Conservation (phyloP, 2,329 filamentous ascomycete species). For the Curvularia sp. region DNA sequence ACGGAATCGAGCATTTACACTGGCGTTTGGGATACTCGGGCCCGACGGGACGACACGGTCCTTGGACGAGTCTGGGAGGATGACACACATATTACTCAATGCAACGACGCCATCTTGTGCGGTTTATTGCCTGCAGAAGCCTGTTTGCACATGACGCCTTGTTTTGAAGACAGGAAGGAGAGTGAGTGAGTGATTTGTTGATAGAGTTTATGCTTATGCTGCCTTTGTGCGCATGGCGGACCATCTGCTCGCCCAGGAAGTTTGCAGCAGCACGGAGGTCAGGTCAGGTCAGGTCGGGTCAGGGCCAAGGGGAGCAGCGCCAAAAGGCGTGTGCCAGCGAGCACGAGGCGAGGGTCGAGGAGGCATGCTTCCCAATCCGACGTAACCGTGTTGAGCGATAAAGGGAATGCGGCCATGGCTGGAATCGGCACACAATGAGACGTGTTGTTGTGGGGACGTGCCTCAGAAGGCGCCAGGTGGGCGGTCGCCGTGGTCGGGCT, state of each 20-base stretch:
- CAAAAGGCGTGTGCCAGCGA: background rate
- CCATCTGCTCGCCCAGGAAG: background rate
- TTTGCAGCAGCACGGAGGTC: background rate
- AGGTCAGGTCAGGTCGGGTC: too few relatives aligned
- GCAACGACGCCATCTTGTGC: slow-evolving; percentile 6
- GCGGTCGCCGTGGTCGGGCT: too few relatives aligned
- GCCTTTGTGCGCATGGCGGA: background rate
- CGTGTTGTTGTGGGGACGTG: background rate
- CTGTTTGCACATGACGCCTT: background rate
- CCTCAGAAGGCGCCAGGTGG: too few relatives aligned
- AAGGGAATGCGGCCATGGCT: background rate
- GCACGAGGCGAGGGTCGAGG: background rate
- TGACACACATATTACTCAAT: slow-evolving; percentile 19
- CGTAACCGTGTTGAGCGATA: background rate
- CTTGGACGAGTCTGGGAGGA: slow-evolving; percentile 26
- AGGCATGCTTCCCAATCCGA: background rate
- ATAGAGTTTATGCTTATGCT: background rate
- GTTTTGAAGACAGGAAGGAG: background rate
- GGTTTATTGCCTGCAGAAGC: background rate
- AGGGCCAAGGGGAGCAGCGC: too few relatives aligned
- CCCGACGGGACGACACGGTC: slow-evolving; percentile 17
- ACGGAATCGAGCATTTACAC: slow-evolving; percentile 33
- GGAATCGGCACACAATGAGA: background rate
- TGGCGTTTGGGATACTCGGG: slow-evolving; percentile 25
- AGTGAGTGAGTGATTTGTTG: background rate